phyloP scores from a whole-genome alignment of 192 early-diverging fungal species.

The Backusella liffmaniae region DNA sequence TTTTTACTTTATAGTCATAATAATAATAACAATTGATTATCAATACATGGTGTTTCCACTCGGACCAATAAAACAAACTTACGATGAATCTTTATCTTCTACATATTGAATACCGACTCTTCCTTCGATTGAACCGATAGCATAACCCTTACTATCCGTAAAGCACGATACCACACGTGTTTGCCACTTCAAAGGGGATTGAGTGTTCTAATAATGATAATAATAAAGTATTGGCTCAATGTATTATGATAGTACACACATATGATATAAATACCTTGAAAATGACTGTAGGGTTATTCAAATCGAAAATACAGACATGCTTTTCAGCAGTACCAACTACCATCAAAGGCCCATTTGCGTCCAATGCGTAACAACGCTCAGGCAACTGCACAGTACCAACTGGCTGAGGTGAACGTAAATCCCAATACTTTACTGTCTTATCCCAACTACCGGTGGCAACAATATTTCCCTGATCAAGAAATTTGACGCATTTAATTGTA shows the following conservation, averaged over 20 bases:
- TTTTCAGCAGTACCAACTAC: conserved; percentile 95
- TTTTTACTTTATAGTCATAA: conserved; percentile 48
- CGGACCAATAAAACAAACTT: conserved; percentile 14
- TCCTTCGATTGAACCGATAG: conserved; percentile 93
- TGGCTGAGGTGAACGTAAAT: conserved; percentile 76
- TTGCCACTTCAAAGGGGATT: conserved; percentile 81
- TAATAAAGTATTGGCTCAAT: background rate
- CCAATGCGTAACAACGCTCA: conserved; percentile 92
- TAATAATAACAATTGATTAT: background rate
- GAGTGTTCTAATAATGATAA: conserved; percentile 11
- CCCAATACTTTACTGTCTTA: conserved; percentile 97
- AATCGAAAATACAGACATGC: conserved; percentile 76
- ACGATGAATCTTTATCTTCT: conserved; percentile 72
- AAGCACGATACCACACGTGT: conserved; percentile 85
- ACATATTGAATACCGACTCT: conserved; percentile 91
- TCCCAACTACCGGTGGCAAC: conserved; percentile 94
- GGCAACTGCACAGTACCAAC: conserved; percentile 72
- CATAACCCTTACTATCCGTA: conserved; percentile 74
- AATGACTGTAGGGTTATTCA: conserved; percentile 70
- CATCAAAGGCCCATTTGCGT: conserved; percentile 72
- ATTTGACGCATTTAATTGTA: conserved; percentile 80
- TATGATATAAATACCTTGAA: conserved; percentile 55
- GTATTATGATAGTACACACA: background rate
- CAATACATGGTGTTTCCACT: background rate
- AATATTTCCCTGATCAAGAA: conserved; percentile 70